Percentiles rank a stretch among this genome's conserved stretches.
Conservation (phyloP, 495 filamentous ascomycete species). For the Aspergillus affinis region DNA sequence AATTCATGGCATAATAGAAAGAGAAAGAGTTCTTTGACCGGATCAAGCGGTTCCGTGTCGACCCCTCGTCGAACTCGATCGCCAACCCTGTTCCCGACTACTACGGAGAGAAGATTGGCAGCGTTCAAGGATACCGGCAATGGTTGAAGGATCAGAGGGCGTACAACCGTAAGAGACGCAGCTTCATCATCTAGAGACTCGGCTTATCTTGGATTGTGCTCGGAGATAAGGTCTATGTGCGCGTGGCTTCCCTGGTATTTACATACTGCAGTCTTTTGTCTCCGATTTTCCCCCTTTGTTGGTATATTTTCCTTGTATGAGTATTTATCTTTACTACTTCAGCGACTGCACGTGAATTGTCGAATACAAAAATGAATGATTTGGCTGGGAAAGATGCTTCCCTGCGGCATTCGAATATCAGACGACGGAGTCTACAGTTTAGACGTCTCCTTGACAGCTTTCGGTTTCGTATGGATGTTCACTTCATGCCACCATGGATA, state of each 20-base stretch:
- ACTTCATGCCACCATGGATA: constrained; percentile 36
- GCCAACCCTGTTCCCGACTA: constrained; percentile 73
- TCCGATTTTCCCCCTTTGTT: constrained; percentile 19
- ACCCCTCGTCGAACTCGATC: constrained; percentile 69
- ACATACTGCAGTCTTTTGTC: constrained; percentile 19
- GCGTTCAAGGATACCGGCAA: constrained; percentile 82
- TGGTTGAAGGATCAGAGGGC: constrained; percentile 97
- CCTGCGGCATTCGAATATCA: neutral
- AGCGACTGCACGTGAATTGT: too few relatives aligned
- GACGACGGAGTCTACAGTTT: constrained; percentile 27
- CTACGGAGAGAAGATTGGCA: constrained; percentile 89
- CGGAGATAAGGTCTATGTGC: neutral
- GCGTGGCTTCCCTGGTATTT: constrained; percentile 4
- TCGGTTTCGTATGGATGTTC: constrained; percentile 27
- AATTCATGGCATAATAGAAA: constrained; percentile 55
- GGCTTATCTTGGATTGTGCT: constrained; percentile 1
- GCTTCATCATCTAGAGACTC: constrained; percentile 51
- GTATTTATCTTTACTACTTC: constrained; percentile 21
- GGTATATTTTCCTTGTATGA: constrained; percentile 27
- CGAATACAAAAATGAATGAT: too few relatives aligned
- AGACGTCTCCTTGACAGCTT: constrained; percentile 18
- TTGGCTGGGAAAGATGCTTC: neutral
- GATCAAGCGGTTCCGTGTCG: constrained; percentile 86
- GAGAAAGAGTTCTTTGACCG: constrained; percentile 88
- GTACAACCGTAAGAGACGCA: constrained; percentile 89